phyloP scores from a whole-genome alignment of 257 asterid species.

The Lycium ferocissimum region DNA sequence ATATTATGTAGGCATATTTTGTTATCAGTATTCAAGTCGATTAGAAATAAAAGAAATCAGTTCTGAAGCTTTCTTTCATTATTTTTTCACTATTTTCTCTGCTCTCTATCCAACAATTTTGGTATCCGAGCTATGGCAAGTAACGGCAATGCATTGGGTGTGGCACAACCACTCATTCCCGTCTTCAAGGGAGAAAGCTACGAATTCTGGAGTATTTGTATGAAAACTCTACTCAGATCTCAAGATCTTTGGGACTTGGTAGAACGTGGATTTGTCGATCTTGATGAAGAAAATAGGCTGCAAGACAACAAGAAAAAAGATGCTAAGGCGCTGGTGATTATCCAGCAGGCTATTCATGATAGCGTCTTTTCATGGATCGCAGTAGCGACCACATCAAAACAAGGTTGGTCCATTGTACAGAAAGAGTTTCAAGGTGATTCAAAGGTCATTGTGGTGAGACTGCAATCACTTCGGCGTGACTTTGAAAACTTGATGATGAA shows the following conservation, averaged over 20 bases:
- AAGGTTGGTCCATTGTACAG: slow-evolving; percentile 10
- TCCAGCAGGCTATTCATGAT: slow-evolving; percentile 26
- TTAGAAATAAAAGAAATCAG: no score
- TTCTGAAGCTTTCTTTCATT: no score
- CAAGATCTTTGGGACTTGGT: slow-evolving; percentile 33
- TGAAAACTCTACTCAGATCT: slow-evolving; percentile 25
- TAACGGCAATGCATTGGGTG: no score
- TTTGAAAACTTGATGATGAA: no score
- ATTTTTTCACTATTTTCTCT: no score
- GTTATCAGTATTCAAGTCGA: no score
- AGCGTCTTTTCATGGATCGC: slow-evolving; percentile 23
- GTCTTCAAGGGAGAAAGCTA: no score
- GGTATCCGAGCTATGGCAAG: no score
- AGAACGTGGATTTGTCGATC: background rate
- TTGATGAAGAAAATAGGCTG: background rate
- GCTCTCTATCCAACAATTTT: no score
- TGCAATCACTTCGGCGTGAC: background rate
- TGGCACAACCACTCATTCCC: no score
- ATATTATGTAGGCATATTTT: no score
- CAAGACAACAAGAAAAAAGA: background rate
- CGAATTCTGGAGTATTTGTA: background rate
- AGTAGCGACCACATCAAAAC: background rate
- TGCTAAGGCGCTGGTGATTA: slow-evolving; percentile 18
- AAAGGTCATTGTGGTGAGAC: slow-evolving; percentile 17
- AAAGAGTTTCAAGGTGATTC: background rate